Conservation (phyloP, 2,329 filamentous ascomycete genomes). For the Ceratocystis eucalypticola region DNA sequence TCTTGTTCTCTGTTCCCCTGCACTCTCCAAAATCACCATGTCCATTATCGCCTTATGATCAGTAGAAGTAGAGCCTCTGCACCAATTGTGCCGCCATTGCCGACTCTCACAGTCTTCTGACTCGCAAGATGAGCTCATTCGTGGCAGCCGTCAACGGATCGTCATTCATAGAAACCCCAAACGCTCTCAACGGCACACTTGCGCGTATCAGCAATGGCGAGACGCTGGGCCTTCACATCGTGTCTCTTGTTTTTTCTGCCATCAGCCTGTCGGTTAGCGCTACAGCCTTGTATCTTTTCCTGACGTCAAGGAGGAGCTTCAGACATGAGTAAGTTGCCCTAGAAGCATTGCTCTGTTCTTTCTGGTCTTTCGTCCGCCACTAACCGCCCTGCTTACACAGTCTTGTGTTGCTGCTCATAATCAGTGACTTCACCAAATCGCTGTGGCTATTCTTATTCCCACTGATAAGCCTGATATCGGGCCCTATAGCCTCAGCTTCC, state of each 20-base stretch:
- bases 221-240: conserved; percentile 23
- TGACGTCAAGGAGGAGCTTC: conserved; percentile 59
- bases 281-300: conserved; percentile 56
- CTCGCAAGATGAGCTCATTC: neutral
- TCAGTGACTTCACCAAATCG: conserved; percentile 58
- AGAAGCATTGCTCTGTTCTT: neutral
- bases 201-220: neutral
- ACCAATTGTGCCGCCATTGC: neutral
- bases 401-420: conserved; percentile 60
- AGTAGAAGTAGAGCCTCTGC: neutral
- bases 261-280: conserved; percentile 44
- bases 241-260: conserved; percentile 31
- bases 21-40: neutral
- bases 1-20: neutral
- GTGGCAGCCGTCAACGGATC: neutral
- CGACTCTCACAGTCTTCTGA: no score
- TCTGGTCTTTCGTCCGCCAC: neutral
- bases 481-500: conserved; percentile 37
- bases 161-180: neutral
- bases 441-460: conserved; percentile 55
- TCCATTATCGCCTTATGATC: conserved; percentile 2
- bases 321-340: conserved; percentile 48
- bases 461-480: conserved; percentile 40
- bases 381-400: conserved; percentile 28
- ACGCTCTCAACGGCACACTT: neutral